Evolutionary conservation across 2,329 filamentous ascomycete genomes (phyloP).

Genomic region (Trichoderma atrobrunneum): DNA sequence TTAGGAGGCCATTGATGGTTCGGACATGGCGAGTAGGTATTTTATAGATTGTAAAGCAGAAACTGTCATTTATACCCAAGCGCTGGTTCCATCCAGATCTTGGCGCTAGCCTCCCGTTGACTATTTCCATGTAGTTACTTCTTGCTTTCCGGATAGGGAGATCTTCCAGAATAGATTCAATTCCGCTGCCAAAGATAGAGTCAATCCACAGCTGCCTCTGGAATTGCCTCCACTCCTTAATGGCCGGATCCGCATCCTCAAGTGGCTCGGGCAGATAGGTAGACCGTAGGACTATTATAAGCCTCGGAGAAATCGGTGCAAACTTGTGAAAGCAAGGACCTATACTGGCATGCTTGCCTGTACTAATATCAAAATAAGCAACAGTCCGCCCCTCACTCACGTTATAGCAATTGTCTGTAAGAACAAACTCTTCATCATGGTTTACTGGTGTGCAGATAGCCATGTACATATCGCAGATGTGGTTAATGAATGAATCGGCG

Average conservation of each 20-base stretch:
- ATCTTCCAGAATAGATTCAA: not conserved
- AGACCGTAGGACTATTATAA: not conserved
- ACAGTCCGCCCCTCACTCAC: not conserved
- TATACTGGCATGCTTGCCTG: not conserved
- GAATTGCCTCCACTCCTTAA: not conserved
- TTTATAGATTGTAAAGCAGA: not conserved
- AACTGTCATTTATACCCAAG: not conserved
- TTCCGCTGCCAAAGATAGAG: not conserved
- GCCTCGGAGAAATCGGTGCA: not conserved
- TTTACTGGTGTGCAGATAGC: not conserved
- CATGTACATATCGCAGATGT: not conserved
- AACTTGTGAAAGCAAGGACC: not conserved
- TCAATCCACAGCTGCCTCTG: not conserved
- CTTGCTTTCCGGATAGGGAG: not conserved
- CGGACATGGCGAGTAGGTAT: not conserved
- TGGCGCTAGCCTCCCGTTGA: not conserved
- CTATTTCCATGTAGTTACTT: not conserved
- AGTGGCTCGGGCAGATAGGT: not conserved
- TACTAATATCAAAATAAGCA: not conserved
- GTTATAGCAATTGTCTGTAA: not conserved
- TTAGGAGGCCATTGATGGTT: conserved; percentile 2
- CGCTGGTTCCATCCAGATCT: not conserved
- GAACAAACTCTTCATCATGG: not conserved
- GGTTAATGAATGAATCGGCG: not conserved
- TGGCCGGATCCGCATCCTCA: not conserved